These are phyloP conservation scores for Saturnispora dispora DNA, from an alignment of 805 yeast genomes.

Conservation along the genomic window DNA sequence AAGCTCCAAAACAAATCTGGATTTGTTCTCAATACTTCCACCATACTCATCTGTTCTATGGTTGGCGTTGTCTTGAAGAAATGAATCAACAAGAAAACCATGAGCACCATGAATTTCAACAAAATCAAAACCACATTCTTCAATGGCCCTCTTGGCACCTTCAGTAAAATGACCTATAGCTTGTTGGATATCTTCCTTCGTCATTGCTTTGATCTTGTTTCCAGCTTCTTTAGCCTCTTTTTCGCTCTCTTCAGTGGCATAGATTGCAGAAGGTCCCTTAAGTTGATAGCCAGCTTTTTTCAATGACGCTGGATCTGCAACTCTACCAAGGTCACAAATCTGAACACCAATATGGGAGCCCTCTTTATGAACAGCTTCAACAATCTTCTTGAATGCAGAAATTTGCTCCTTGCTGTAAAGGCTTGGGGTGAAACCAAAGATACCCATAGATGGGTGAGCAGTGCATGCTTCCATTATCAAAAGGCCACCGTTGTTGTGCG, in stretches of 20 bases:
- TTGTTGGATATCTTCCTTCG: constrained; percentile 33
- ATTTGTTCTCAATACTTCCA: constrained; percentile 35
- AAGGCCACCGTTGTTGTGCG: constrained; percentile 47
- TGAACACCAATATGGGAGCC: constrained; percentile 40
- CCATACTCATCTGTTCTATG: constrained; percentile 36
- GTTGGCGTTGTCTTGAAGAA: constrained; percentile 30
- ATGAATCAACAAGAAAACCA: constrained; percentile 33
- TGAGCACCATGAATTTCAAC: constrained; percentile 37
- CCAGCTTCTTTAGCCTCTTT: constrained; percentile 28
- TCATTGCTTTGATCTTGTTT: constrained; percentile 39
- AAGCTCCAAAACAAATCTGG: constrained; percentile 36
- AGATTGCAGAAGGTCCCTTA: constrained; percentile 32
- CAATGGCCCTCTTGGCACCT: constrained; percentile 36
- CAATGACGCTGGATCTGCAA: constrained; percentile 30
- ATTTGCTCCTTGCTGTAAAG: constrained; percentile 34
- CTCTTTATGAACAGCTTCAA: constrained; percentile 41
- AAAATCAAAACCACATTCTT: constrained; percentile 33
- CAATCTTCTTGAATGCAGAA: constrained; percentile 40
- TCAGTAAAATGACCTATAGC: constrained; percentile 32
- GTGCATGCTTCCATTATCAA: constrained; percentile 46
- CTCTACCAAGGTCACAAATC: constrained; percentile 43
- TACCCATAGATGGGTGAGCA: constrained; percentile 21
- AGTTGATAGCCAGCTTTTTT: constrained; percentile 30
- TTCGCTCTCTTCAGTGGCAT: constrained; percentile 30
- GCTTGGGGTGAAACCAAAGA: constrained; percentile 15